These are phyloP conservation scores for Arabidopsis suecica DNA, from an alignment of 345 rosid genomes.

Conservation along the genomic window DNA sequence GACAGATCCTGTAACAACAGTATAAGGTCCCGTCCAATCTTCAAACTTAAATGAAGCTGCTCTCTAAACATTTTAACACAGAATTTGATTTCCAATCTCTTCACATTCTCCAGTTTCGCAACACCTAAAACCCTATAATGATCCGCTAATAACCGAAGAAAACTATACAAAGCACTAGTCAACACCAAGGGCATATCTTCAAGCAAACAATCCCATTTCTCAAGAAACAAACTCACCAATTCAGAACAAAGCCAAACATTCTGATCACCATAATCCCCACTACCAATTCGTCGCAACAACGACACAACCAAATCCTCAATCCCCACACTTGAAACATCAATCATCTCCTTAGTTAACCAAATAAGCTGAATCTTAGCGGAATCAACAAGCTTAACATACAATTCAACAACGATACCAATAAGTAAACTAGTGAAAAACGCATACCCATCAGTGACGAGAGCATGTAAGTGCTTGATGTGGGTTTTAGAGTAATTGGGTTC, in stretches of 20 bases:
- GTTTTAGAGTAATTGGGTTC: slow-evolving; percentile 53
- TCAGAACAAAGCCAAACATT: slow-evolving; percentile 84
- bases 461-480: slow-evolving; percentile 73
- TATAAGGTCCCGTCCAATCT: slow-evolving; percentile 77
- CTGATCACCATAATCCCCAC: slow-evolving; percentile 73
- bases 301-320: slow-evolving; percentile 56
- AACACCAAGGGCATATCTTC: slow-evolving; percentile 62
- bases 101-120: slow-evolving; percentile 53
- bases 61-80: slow-evolving; percentile 81
- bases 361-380: slow-evolving; percentile 61
- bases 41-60: slow-evolving; percentile 61
- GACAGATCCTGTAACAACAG: slow-evolving; percentile 74
- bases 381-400: slow-evolving; percentile 63
- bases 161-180: slow-evolving; percentile 68
- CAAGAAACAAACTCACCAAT: slow-evolving; percentile 54
- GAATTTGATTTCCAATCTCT: slow-evolving; percentile 63
- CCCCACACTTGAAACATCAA: slow-evolving; percentile 66
- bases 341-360: slow-evolving; percentile 70
- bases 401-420: slow-evolving; percentile 53
- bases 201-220: slow-evolving; percentile 62
- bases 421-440: slow-evolving; percentile 57
- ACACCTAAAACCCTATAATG: slow-evolving; percentile 57
- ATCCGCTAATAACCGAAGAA: slow-evolving; percentile 70
- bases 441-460: slow-evolving; percentile 75
- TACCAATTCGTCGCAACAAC: slow-evolving; percentile 65